Evolutionary conservation across 768 basidiomycete genomes (phyloP), one percentile per base, ranked within the genome.

Genomic region (Tylopilus sp.): DNA sequence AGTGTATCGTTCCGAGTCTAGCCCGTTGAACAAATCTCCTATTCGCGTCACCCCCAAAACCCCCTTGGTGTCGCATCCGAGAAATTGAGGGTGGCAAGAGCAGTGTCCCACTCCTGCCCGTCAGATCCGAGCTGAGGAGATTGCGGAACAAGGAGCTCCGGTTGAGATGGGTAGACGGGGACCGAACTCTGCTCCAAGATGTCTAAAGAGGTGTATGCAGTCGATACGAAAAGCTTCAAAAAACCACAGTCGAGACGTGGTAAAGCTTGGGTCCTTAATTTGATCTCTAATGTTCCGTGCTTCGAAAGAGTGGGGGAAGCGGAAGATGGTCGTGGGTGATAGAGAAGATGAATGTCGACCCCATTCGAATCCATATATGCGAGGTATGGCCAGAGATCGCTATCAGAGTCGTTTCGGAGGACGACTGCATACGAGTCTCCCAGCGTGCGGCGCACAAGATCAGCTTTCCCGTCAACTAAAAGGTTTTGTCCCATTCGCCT

Each of bases 301-400:
- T 68, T 71, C 8, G 65, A 73, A 38, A 83, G 73, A 15, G 80
- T 81, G 7, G 81, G 69, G n/a, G 47, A 39, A 17, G 63, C 44
- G 20, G 60, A 44, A 30, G 68, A 65, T 10, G 71, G 67, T 40
- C 71, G 72, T 6, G 82, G 78, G 43, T 77, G 77, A 63, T 81
- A 81, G n/a, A 83, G 64, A 49, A 81, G 71, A 48, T 74, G 77
- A 53, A 80, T 79, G 45, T 71, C 73, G 52, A 82, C 78, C 36
- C 72, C 76, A 48, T 73, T 75, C 3, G 80, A 75, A 58, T 84
- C 80, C 79, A 85, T 79, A 61, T 79, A 82, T 1, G 75, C 75
- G 30, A 85, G 71, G 61, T 81, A 82, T 28, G 83, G 81, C 82
- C 82, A 85, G 25, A 85, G 73, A 60, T 80, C 77, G 50, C 65